Evolutionary conservation across 208 protist species (phyloP).

Genomic region (Trypanosoma grayi): DNA sequence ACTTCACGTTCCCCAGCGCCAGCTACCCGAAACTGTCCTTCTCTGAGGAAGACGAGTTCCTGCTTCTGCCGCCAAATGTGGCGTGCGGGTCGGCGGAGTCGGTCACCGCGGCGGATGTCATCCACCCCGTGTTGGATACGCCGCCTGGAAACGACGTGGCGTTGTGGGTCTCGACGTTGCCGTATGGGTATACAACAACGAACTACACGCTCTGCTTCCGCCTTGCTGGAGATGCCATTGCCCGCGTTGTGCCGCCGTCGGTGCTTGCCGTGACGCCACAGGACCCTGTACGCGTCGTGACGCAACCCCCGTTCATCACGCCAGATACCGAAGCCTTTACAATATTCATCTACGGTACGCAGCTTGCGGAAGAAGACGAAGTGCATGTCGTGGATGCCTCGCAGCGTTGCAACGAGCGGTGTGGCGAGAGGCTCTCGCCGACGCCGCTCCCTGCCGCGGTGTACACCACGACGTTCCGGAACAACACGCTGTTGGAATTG

Average conservation of each 20-base stretch:
- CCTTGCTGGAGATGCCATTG: conserved; percentile 42
- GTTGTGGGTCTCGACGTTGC: conserved; percentile 59
- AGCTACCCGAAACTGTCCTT: conserved; percentile 64
- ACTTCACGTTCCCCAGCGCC: conserved; percentile 36
- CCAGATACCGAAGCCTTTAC: conserved; percentile 35
- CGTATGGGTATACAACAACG: conserved; percentile 20
- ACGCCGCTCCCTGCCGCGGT: conserved; percentile 29
- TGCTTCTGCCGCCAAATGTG: conserved; percentile 37
- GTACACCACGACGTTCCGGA: conserved; percentile 43
- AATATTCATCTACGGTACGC: conserved; percentile 56
- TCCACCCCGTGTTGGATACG: conserved; percentile 5
- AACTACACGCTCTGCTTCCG: conserved; percentile 71
- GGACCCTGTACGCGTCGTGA: conserved; percentile 46
- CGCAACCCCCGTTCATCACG: conserved; percentile 51
- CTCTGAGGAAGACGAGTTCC: conserved; percentile 43
- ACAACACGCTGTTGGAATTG: conserved; percentile 43
- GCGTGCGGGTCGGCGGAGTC: neutral
- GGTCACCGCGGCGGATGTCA: neutral
- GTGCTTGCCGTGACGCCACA: conserved; percentile 29
- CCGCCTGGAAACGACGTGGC: neutral
- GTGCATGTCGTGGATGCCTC: conserved; percentile 54
- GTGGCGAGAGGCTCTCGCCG: conserved; percentile 48
- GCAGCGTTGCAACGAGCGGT: conserved; percentile 71
- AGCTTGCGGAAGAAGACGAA: conserved; percentile 41
- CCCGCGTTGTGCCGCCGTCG: conserved; percentile 31